Conservation (phyloP, 2,329 filamentous ascomycete species). For the Alternaria conjuncta region DNA sequence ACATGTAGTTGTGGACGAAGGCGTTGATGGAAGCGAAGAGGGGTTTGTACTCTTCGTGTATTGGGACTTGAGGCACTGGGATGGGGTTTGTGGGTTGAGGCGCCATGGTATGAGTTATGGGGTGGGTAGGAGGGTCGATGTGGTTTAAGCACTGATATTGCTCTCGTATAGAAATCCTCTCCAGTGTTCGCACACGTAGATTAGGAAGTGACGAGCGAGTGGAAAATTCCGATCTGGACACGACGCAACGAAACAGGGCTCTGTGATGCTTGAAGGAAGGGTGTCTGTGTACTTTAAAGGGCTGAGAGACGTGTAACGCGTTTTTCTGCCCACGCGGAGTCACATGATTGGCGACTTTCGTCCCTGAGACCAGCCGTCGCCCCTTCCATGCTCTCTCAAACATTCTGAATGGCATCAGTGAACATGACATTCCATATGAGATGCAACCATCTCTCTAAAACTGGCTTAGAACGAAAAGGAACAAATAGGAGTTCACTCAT, state of each 20-base stretch:
- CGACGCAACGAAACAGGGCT: not conserved
- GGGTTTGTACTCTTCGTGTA: slow-evolving; percentile 18
- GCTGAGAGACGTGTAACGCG: slow-evolving; percentile 3
- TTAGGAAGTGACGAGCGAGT: not conserved
- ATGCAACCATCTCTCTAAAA: not conserved
- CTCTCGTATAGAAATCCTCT: too few species aligned
- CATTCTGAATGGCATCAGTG: not conserved
- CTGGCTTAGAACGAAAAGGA: not conserved
- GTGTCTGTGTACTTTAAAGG: not conserved
- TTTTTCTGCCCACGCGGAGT: slow-evolving; percentile 28
- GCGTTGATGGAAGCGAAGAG: slow-evolving; percentile 41
- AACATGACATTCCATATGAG: not conserved
- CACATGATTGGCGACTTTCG: slow-evolving; percentile 30
- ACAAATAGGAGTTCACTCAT: not conserved
- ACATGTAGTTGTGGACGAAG: slow-evolving; percentile 47
- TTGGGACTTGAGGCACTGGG: slow-evolving; percentile 36
- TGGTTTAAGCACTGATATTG: not conserved
- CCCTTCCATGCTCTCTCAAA: not conserved
- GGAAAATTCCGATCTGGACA: too few species aligned
- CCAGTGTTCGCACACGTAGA: not conserved
- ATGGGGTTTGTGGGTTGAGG: not conserved
- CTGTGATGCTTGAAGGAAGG: not conserved
- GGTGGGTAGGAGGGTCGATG: not conserved
- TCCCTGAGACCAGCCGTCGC: not conserved
- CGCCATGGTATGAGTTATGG: slow-evolving; percentile 18